Conservation (phyloP, 805 yeast genomes). For the Metschnikowia lochheadii region DNA sequence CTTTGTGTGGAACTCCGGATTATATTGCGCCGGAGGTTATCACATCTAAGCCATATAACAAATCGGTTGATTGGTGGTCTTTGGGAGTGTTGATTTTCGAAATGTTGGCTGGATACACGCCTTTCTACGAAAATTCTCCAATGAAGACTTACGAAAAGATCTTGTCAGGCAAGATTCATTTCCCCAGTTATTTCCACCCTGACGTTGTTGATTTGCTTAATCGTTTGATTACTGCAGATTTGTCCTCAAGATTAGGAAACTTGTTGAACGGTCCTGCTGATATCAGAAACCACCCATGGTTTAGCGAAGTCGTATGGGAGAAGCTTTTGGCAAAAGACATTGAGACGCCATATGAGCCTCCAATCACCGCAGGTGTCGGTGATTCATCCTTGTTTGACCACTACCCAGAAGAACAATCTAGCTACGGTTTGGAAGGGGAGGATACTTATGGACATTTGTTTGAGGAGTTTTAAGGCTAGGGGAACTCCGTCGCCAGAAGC, state of each 20-base stretch:
- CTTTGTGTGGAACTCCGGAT: slow-evolving; percentile 63
- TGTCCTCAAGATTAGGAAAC: slow-evolving; percentile 54
- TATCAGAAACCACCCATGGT: slow-evolving; percentile 56
- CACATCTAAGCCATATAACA: slow-evolving; percentile 58
- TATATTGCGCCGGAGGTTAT: slow-evolving; percentile 66
- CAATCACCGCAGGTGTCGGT: slow-evolving; percentile 61
- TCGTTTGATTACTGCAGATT: slow-evolving; percentile 51
- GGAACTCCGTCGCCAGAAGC: background rate
- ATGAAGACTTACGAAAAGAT: slow-evolving; percentile 62
- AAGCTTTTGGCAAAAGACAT: slow-evolving; percentile 51
- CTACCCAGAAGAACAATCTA: slow-evolving; percentile 43
- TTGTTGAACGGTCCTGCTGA: slow-evolving; percentile 56
- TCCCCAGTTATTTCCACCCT: slow-evolving; percentile 51
- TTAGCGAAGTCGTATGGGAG: slow-evolving; percentile 59
- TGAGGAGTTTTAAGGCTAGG: slow-evolving; percentile 27
- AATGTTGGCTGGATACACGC: slow-evolving; percentile 61
- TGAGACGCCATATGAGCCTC: slow-evolving; percentile 63
- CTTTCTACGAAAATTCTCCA: slow-evolving; percentile 60
- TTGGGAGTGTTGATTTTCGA: slow-evolving; percentile 57
- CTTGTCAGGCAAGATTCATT: slow-evolving; percentile 48
- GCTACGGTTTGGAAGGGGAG: slow-evolving; percentile 37
- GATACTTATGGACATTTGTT: slow-evolving; percentile 36
- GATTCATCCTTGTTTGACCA: slow-evolving; percentile 46
- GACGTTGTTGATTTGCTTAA: slow-evolving; percentile 50
- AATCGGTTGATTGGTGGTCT: slow-evolving; percentile 65